These are phyloP conservation scores for Yamadazyma siamensis DNA, from an alignment of 1,139 yeast species.

Conservation along the genomic window DNA sequence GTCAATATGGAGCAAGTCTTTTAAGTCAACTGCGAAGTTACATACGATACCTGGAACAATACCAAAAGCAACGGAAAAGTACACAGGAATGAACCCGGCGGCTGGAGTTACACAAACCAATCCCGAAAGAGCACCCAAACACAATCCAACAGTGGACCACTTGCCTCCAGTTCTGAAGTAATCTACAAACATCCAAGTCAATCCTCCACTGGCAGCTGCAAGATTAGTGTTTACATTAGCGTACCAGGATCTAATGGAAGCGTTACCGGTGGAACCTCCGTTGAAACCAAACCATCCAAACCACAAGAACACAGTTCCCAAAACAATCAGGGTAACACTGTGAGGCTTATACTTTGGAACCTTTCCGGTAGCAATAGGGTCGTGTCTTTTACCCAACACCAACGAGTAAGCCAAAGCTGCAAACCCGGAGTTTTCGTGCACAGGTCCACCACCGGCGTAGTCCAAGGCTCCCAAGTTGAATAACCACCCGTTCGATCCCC, in stretches of 20 bases:
- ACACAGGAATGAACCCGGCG: constrained; percentile 92
- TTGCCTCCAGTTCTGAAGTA: constrained; percentile 84
- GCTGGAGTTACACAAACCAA: constrained; percentile 96
- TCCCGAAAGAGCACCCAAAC: constrained; percentile 93
- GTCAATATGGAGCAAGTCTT: constrained; percentile 70
- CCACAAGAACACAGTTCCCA: constrained; percentile 94
- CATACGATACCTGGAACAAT: constrained; percentile 73
- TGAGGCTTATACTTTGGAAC: constrained; percentile 91
- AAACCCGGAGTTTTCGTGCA: constrained; percentile 90
- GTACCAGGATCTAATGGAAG: constrained; percentile 88
- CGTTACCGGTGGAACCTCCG: constrained; percentile 95
- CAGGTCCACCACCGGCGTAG: constrained; percentile 99
- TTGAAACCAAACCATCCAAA: constrained; percentile 98
- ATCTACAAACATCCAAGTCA: constrained; percentile 92
- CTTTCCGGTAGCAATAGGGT: constrained; percentile 64
- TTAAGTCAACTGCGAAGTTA: constrained; percentile 82
- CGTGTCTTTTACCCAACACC: constrained; percentile 87
- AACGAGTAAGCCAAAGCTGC: constrained; percentile 94
- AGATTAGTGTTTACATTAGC: constrained; percentile 89
- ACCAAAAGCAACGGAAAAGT: constrained; percentile 84
- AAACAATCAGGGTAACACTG: constrained; percentile 81
- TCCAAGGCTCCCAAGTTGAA: constrained; percentile 78
- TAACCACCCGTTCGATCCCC: constrained; percentile 94
- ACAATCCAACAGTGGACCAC: constrained; percentile 94
- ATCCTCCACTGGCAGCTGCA: constrained; percentile 90